Base-by-base conservation (phyloP, 257 asterid genomes). In the Avicennia marina region DNA sequence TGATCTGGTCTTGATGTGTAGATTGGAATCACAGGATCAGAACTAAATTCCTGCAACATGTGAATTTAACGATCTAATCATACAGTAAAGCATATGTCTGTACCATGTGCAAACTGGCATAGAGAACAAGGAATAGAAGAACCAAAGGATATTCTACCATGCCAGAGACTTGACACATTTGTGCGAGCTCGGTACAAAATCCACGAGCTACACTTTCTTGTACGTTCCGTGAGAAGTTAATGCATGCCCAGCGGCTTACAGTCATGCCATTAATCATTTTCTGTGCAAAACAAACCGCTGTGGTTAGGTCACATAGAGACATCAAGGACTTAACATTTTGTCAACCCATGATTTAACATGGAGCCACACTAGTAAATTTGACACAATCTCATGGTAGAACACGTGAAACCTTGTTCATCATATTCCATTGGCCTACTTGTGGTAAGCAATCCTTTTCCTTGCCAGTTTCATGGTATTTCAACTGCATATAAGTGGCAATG, bases 191-290 rank as follows among this genome's bases (percentile, higher is more conserved):
- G 8, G 36, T 89, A 44, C 96, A 94, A 71, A 94, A 94, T 38
- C 97, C 99, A 53, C 95, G 95, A 67, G 95, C 99, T 64, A 94
- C 88, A 50, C 79, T 84, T 48, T 94, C 99, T 82, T 94, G 99
- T 43, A 94, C 96, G 10, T 95, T 78, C 44, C 99, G 69, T 16
- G 99, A 94, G 79, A 94, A 94, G 86, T 89, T 94, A 67, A 94
- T 82, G 60, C 99, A 94, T 3, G 99, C 96, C 99, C 99, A 94
- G 4, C 91, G 91, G 76, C 72, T 74, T 20, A 94, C 99, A 7
- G 83, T 94, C 99, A 94, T 94, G 32, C 99, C 99, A 31, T 94
- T 89, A 25, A 94, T 86, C 96, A 94, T 84, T 94, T 94, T 94
- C 99, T 93, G 94, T 26, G 24, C 13, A 34, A n/a, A n/a, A n/a